Conservation (phyloP, 176 grass and related monocot genomes). For the Oryza officinalis region DNA sequence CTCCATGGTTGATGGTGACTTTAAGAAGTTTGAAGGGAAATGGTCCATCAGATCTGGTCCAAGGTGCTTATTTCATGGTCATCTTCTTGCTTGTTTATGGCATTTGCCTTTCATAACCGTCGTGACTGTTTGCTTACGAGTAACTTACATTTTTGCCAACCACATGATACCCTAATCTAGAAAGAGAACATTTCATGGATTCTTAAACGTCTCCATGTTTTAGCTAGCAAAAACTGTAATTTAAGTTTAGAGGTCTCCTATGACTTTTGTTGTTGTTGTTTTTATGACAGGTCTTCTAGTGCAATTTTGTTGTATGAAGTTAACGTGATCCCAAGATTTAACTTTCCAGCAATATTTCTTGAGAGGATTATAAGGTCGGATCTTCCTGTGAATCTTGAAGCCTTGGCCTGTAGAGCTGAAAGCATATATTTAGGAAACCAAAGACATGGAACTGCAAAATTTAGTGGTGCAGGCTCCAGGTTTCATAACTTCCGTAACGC, state of each 20-base stretch:
- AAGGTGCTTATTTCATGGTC: conserved; percentile 38
- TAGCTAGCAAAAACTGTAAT: neutral
- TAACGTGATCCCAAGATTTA: conserved; percentile 87
- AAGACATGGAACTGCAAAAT: conserved; percentile 41
- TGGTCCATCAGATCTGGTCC: conserved; percentile 78
- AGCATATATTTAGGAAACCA: conserved; percentile 65
- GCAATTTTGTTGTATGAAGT: conserved; percentile 82
- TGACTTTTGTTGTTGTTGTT: conserved; percentile 12
- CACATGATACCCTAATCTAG: neutral
- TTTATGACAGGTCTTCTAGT: conserved; percentile 57
- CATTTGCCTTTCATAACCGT: neutral
- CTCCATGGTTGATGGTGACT: conserved; percentile 93
- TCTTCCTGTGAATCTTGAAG: conserved; percentile 87
- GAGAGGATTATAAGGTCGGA: conserved; percentile 92
- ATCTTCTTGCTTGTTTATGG: conserved; percentile 18
- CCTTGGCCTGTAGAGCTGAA: conserved; percentile 79
- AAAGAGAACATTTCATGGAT: neutral
- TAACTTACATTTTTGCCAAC: neutral
- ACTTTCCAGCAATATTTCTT: conserved; percentile 94
- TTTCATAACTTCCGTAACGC: conserved; percentile 27
- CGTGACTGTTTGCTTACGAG: neutral
- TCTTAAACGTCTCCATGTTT: neutral
- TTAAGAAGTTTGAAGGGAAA: conserved; percentile 98
- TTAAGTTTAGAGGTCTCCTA: neutral
- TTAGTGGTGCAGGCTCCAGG: conserved; percentile 25